Evolutionary conservation across 2,329 filamentous ascomycete species (phyloP), one percentile per base, ranked within the genome.

Genomic region (Neonectria hederae): DNA sequence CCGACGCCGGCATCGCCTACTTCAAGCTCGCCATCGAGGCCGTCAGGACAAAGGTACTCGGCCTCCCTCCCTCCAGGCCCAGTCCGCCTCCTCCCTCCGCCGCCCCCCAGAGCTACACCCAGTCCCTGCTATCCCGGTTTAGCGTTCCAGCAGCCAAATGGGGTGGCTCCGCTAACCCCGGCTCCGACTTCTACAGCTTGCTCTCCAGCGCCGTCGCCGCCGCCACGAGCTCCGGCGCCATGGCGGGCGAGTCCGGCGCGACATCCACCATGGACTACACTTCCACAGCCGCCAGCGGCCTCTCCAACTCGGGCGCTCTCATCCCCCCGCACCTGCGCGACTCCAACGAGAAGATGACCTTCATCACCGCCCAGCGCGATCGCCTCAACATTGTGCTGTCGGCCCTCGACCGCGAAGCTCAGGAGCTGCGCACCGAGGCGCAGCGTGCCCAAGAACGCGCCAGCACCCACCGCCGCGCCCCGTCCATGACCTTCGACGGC

Each of bases 121-220:
- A 97, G 78, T 87, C 86, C 43, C 86, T 98, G 40, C 89, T 97
- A 63, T 91, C 92, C 46, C 88, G 94, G 66, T 97, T 98, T 82
- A 93, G 89, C 76, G 87, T 97, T 71, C 94, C 95, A 13, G 82
- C 87, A 42, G 89, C 92, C 4, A 81, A 89, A 57, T 87, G 87
- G 76, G 80, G 84, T 51, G 80, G 80, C 57, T 74, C 84, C 68
- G 81, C 83, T 59, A 77, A 80, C 65, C 75, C 80, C 1, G 83
- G 83, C 11, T 78, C 79, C 52, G 94, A 97, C 73, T 89, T 97
- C 76, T 96, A 93, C 77, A 89, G 86, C 65, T 80, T 97, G 38
- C 85, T 98, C 17, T 89, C 92, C 42, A 89, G 90, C 21, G 93
- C 92, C 17, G 86, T 97, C 43, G 87, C 88, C 30, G 86, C 88